Evolutionary conservation across 2,329 filamentous ascomycete species (phyloP), one percentile per base, ranked within the genome.

Genomic region (Xylariomycetidae sp.): DNA sequence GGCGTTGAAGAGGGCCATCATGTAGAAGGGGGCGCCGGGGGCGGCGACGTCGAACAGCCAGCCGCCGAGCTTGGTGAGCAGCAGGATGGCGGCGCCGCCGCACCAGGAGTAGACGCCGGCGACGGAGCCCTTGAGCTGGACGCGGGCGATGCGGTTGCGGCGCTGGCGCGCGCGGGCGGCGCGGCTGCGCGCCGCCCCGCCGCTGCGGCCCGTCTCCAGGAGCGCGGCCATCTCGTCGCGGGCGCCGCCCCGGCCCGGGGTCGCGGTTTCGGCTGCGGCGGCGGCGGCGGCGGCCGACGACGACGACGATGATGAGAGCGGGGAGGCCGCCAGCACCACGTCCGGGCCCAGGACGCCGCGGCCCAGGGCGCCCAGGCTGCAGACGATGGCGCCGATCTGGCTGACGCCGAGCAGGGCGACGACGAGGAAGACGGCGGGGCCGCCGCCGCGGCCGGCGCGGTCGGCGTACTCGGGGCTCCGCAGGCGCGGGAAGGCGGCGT

Each of bases 301-400:
- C 20, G 20, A 8, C 12, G 20, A 23, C 20, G 20, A 23, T 23
- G 12, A 4, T 9, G 24, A 31, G 8, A 33, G 19, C 1, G 22
- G 25, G 12, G 15, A 12, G 13, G 30, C 14, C 3, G 35, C 19
- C 10, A 36, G 36, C 13, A 52, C 53, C 4, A 64, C 46, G 29
- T 74, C 70, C 2, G 62, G 65, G 5, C 66, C 64, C 15, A 93
- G 67, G 15, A 96, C 82, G 4, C 88, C 89, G 12, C 79, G 78
- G 23, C 87, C 87, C 3, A 98, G 72, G 1, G 92, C 77, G 1
- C 85, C 88, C n/a, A 98, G 72, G 44, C 86, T 94, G 63, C 89
- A 95, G 1, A 98, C 92, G 38, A 98, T 96, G 9, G 88, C 84
- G 2, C 90, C 92, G 41, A 98, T 96, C 60, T 98, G 92, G 50